Base-by-base conservation (phyloP, 2,329 filamentous ascomycete genomes). In the Metarhizium robertsii region DNA sequence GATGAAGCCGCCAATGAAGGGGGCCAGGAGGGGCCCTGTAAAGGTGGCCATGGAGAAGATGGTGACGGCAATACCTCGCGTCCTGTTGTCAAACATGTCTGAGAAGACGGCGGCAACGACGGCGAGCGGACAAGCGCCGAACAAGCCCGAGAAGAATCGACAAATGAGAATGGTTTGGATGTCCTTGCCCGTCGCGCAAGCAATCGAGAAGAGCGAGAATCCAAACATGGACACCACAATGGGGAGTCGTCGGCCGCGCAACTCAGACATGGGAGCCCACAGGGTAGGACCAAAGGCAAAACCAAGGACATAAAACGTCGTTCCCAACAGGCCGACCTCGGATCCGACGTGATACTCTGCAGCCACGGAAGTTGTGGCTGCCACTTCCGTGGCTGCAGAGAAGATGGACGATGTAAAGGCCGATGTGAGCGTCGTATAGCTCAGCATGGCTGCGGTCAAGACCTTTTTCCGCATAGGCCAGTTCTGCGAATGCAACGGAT, bases 401-500 rank as follows among this genome's bases (percentile, higher is more conserved):
- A 89, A 91, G 64, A 91, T 84, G 69, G 81, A 86, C n/a, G 83
- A 86, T 0, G 85, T 83, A 64, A 92, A 92, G 4, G 87, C 80
- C 0, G 86, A 75, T 2, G 81, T 81, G 63, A 91, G 75, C 18
- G 88, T 90, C 14, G 86, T 89, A 64, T 84, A 91, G 16, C 84
- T 87, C 46, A 92, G 74, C 63, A 90, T 85, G 45, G 78, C 77
- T 20, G 84, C 81, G 0, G 85, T 88, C 4, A 80, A 62, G 43
- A 90, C 52, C 83, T 95, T 96, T 75, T 88, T 92, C 66, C 74
- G 81, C 54, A 88, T 65, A 0, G 87, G 79, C 91, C 91, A 96
- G 68, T 96, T 96, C 72, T 92, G 88, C 1, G 90, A 87, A 69
- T 95, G 90, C 58, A 92, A 66, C 2, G 90, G 90, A 64, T 96